phyloP scores from a whole-genome alignment of 495 filamentous ascomycete genomes.

The Talaromyces proteolyticus region DNA sequence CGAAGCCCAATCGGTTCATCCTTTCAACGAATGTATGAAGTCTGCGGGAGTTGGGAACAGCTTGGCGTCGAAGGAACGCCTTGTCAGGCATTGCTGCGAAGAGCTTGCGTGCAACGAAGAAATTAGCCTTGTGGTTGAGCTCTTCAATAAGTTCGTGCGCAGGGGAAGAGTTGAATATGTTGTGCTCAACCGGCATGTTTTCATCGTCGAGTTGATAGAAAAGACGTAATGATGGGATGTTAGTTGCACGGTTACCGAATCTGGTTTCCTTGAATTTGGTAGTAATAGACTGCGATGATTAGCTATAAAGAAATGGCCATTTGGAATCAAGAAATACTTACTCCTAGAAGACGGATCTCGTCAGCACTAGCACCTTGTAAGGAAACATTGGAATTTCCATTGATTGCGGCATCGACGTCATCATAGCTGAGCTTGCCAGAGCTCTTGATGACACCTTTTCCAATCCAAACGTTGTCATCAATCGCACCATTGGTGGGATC shows the following conservation, averaged over 20 bases:
- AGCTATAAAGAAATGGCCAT: conserved; percentile 18
- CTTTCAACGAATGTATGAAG: conserved; percentile 86
- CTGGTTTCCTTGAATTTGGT: conserved; percentile 85
- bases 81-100: conserved; percentile 77
- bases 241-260: conserved; percentile 68
- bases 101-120: conserved; percentile 81
- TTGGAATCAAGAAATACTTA: conserved; percentile 28
- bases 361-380: conserved; percentile 56
- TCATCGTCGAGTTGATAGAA: conserved; percentile 96
- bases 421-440: conserved; percentile 75
- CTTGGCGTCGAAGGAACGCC: conserved; percentile 84
- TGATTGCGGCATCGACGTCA: conserved; percentile 75
- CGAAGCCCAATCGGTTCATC: conserved; percentile 85
- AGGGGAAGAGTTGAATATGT: conserved; percentile 86
- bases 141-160: conserved; percentile 95
- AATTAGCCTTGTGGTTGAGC: conserved; percentile 84
- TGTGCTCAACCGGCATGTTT: conserved; percentile 92
- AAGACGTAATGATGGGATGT: conserved; percentile 79
- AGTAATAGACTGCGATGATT: conserved; percentile 52
- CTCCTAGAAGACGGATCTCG: conserved; percentile 71
- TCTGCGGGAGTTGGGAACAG: conserved; percentile 77
- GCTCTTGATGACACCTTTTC: conserved; percentile 91
- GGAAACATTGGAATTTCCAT: conserved; percentile 50
- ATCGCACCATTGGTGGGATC: conserved; percentile 71
- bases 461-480: conserved; percentile 83